Evolutionary conservation across 176 grass and related monocot genomes (phyloP).

Genomic region (Chrysopogon serrulatus): DNA sequence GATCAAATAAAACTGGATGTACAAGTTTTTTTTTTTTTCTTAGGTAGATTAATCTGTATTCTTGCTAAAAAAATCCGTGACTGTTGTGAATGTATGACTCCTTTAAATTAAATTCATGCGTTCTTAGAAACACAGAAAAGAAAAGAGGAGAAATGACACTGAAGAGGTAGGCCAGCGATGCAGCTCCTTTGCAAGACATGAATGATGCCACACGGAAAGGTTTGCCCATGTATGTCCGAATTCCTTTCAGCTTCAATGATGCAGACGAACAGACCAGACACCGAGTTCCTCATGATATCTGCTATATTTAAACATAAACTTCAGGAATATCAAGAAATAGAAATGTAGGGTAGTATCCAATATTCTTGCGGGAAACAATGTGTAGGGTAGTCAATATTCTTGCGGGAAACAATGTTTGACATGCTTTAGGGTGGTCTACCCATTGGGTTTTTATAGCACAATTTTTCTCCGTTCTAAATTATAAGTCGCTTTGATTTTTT

Average conservation of each 20-base stretch:
- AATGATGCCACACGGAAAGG: constrained; percentile 10
- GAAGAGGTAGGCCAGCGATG: constrained; percentile 19
- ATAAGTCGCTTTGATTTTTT: no score
- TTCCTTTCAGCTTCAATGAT: constrained; percentile 19
- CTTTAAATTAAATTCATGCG: background rate
- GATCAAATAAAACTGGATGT: background rate
- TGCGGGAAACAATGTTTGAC: background rate
- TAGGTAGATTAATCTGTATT: background rate
- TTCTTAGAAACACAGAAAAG: background rate
- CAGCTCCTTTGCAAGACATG: constrained; percentile 12
- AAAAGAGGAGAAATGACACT: background rate
- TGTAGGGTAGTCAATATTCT: no score
- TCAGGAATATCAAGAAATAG: no score
- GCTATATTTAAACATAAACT: no score
- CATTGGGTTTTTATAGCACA: no score
- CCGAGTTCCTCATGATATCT: background rate
- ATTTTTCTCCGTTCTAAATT: no score
- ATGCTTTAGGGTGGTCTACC: no score
- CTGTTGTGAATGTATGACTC: background rate
- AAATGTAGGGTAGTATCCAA: no score
- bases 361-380: no score
- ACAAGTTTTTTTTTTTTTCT: background rate
- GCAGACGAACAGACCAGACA: background rate
- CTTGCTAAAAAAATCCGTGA: background rate
- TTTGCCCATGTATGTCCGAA: constrained; percentile 4